phyloP scores from a whole-genome alignment of 306 rosid genomes.

The Senna tora region DNA sequence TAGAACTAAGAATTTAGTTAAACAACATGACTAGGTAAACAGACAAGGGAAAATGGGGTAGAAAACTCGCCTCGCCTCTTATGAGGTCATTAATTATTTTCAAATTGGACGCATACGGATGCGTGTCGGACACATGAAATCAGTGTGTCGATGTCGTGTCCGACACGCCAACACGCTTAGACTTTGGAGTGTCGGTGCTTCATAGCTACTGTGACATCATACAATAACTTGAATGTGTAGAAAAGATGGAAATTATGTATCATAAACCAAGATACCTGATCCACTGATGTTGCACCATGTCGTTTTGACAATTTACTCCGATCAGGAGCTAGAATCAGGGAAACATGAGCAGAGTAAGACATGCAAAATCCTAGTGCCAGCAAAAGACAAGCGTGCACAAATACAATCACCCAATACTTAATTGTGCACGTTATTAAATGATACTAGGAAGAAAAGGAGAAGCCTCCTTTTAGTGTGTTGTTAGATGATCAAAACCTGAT shows the following conservation, averaged over 20 bases:
- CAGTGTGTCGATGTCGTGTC: too few species aligned
- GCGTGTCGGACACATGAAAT: too few species aligned
- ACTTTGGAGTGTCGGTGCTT: too few species aligned
- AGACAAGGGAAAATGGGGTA: not conserved
- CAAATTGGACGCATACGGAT: too few species aligned
- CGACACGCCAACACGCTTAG: too few species aligned
- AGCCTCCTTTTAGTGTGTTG: too few species aligned
- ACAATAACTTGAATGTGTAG: constrained; percentile 1
- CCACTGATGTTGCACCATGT: constrained; percentile 98
- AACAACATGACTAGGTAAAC: too few species aligned
- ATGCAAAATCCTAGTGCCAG: constrained; percentile 83
- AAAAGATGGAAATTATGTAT: constrained; percentile 15
- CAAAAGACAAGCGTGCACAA: constrained; percentile 29
- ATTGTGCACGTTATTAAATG: constrained; percentile 20
- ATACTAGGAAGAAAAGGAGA: too few species aligned
- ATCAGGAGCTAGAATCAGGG: constrained; percentile 96
- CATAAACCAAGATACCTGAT: constrained; percentile 62
- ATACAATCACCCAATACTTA: constrained; percentile 29
- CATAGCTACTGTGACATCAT: too few species aligned
- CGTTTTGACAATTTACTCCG: constrained; percentile 95
- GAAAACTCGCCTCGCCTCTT: constrained; percentile 77
- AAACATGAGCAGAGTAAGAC: constrained; percentile 87
- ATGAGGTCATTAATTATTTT: too few species aligned
- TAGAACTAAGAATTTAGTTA: not conserved
- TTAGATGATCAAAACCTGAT: too few species aligned